Conservation (phyloP, 495 filamentous ascomycete species). For the Cairneyella variabilis region DNA sequence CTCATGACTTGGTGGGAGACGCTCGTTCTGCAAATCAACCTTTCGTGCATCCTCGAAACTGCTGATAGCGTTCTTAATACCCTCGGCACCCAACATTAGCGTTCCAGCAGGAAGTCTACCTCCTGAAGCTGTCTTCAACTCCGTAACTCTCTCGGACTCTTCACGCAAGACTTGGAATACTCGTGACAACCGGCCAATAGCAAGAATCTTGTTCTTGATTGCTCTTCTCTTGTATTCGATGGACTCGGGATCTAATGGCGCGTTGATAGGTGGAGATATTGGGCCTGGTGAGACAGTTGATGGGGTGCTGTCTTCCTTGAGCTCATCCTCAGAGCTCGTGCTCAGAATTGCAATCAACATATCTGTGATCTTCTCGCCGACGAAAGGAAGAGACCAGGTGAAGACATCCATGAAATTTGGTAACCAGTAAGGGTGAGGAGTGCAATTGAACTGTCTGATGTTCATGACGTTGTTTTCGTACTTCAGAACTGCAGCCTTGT, state of each 20-base stretch:
- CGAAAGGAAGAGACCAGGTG: constrained; percentile 97
- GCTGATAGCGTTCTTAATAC: constrained; percentile 98
- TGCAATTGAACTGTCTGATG: constrained; percentile 99
- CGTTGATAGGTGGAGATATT: constrained; percentile 59
- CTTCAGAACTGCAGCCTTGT: constrained; percentile 97
- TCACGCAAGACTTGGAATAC: constrained; percentile 98
- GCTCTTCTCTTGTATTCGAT: constrained; percentile 89
- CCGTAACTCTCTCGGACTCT: constrained; percentile 93
- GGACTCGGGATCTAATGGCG: constrained; percentile 67
- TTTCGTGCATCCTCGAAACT: constrained; percentile 97
- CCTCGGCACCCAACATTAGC: constrained; percentile 95
- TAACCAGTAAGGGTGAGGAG: constrained; percentile 97
- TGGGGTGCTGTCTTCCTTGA: constrained; percentile 71
- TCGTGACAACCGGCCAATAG: constrained; percentile 92
- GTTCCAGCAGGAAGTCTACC: constrained; percentile 92
- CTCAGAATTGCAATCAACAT: constrained; percentile 99
- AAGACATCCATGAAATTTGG: constrained; percentile 99
- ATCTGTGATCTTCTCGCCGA: constrained; percentile 98
- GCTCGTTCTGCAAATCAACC: constrained; percentile 96
- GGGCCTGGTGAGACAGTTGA: constrained; percentile 49
- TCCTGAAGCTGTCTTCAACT: constrained; percentile 94
- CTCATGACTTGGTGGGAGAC: constrained; percentile 85
- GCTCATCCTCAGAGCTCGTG: constrained; percentile 95
- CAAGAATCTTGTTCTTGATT: constrained; percentile 99
- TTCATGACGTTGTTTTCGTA: constrained; percentile 99